Conservation (phyloP, 306 rosid species). For the Cicer judaicum region DNA sequence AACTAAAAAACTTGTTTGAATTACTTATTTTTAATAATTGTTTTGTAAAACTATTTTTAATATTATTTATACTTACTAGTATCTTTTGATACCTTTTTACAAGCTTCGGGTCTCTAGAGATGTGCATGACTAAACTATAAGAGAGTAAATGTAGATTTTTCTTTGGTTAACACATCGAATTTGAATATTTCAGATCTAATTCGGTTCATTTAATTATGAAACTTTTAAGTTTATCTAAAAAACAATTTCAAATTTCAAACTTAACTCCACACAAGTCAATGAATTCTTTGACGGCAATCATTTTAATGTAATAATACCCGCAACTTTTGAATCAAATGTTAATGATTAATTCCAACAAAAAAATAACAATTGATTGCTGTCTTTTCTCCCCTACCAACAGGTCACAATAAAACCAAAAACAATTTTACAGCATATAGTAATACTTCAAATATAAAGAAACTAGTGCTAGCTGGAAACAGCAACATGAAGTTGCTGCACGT, state of each 20-base stretch:
- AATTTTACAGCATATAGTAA: conserved; percentile 5
- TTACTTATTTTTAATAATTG: too few relatives aligned
- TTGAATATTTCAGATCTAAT: too few relatives aligned
- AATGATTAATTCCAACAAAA: neutral
- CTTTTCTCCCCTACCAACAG: neutral
- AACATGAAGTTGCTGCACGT: conserved; percentile 67
- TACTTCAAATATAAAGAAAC: conserved; percentile 28
- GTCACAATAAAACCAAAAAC: conserved; percentile 35
- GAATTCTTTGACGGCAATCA: neutral
- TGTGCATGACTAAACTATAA: too few relatives aligned
- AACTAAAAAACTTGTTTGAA: too few relatives aligned
- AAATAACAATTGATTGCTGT: neutral
- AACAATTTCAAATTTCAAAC: neutral
- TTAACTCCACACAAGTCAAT: neutral
- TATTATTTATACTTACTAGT: too few relatives aligned
- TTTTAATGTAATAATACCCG: neutral
- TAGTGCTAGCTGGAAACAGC: conserved; percentile 46
- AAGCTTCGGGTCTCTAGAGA: too few relatives aligned
- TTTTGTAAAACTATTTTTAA: too few relatives aligned
- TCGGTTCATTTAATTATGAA: too few relatives aligned
- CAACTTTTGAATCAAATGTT: neutral
- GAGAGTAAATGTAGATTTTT: too few relatives aligned
- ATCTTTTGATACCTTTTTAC: too few relatives aligned
- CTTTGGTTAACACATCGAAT: too few relatives aligned
- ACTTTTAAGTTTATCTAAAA: too few relatives aligned